Evolutionary conservation across 352 stramenopile species (phyloP).

Genomic region (Thraustotheca clavata): DNA sequence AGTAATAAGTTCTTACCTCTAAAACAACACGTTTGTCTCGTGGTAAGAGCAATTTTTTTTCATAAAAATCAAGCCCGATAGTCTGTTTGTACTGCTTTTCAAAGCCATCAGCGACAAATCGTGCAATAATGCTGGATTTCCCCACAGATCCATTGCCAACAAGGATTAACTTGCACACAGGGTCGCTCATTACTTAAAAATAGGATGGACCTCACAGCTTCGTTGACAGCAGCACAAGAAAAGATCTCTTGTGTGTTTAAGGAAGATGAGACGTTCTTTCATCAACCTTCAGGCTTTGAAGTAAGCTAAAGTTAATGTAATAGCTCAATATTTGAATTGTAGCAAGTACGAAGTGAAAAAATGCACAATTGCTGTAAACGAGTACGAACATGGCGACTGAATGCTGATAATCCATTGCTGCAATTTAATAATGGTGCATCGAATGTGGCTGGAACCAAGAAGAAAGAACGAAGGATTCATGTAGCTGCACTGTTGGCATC

Average conservation of each 20-base stretch:
- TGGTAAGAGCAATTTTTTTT: slow-evolving; percentile 75
- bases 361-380: slow-evolving; percentile 67
- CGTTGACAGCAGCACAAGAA: background rate
- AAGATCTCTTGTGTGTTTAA: background rate
- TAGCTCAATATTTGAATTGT: too few species aligned
- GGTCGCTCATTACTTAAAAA: slow-evolving; percentile 4
- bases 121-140: slow-evolving; percentile 76
- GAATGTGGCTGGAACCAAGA: slow-evolving; percentile 29
- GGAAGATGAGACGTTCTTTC: background rate
- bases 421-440: slow-evolving; percentile 43
- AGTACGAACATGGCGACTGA: slow-evolving; percentile 53
- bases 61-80: slow-evolving; percentile 79
- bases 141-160: slow-evolving; percentile 81
- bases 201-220: background rate
- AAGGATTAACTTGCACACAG: slow-evolving; percentile 60
- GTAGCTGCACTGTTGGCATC: slow-evolving; percentile 50
- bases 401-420: slow-evolving; percentile 55
- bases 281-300: slow-evolving; percentile 8
- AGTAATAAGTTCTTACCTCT: slow-evolving; percentile 27
- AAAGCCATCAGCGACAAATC: slow-evolving; percentile 78
- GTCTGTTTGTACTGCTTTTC: slow-evolving; percentile 81
- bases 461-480: slow-evolving; percentile 62
- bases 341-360: slow-evolving; percentile 26
- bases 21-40: slow-evolving; percentile 64
- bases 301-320: background rate